A percentile compares a stretch with the other conserved stretches of the same genome.
phyloP scores from a whole-genome alignment of 1,139 yeast genomes.

The Saccharomyces hybrid region DNA sequence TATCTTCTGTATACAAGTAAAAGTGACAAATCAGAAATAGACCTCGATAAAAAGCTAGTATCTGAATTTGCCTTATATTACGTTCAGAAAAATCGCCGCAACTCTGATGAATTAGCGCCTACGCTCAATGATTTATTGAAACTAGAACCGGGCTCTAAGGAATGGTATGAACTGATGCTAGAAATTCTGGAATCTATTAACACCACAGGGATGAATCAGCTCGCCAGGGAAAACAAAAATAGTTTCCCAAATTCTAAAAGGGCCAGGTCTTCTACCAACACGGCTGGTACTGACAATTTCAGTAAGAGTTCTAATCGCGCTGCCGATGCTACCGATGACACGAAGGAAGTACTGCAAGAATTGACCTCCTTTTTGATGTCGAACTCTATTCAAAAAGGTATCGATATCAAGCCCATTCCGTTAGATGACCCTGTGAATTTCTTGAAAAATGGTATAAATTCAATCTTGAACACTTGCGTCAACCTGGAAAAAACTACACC shows the following conservation, averaged over 20 bases:
- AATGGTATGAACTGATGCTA: conserved; percentile 4
- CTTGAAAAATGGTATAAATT: conserved; percentile 25
- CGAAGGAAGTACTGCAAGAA: conserved; percentile 20
- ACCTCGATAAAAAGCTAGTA: conserved; percentile 23
- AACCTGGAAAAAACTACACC: background rate
- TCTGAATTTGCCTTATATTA: conserved; percentile 27
- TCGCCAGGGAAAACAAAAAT: background rate
- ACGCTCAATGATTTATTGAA: conserved; percentile 13
- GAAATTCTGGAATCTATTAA: conserved; percentile 1
- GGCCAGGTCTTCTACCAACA: background rate
- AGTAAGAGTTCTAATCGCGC: conserved; percentile 1
- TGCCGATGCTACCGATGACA: conserved; percentile 8
- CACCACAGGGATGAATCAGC: conserved; percentile 2
- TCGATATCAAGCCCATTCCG: conserved; percentile 22
- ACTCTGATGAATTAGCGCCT: conserved; percentile 4
- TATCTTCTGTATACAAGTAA: conserved; percentile 9
- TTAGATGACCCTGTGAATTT: conserved; percentile 21
- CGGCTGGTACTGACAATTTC: conserved; percentile 1
- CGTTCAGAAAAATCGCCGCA: conserved; percentile 13
- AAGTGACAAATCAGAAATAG: conserved; percentile 16
- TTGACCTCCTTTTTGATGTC: conserved; percentile 28
- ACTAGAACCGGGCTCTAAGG: background rate
- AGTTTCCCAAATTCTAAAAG: background rate
- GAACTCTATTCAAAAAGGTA: conserved; percentile 24
- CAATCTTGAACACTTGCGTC: conserved; percentile 11